These are phyloP conservation scores for Pseudocercospora ulei DNA, from an alignment of 2,329 filamentous ascomycete species.

Conservation along the genomic window DNA sequence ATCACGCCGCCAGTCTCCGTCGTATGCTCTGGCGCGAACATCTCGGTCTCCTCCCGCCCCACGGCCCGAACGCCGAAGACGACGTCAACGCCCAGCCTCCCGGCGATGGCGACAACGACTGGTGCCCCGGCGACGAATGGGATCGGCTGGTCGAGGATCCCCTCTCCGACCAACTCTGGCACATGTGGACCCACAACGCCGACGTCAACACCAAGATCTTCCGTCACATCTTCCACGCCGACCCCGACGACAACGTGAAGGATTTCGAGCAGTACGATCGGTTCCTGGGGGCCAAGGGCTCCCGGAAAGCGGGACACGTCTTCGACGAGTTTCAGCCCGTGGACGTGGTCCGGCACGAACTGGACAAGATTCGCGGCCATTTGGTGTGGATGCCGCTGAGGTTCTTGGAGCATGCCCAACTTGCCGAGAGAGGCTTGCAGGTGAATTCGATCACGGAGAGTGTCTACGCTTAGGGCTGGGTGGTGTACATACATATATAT, in stretches of 20 bases:
- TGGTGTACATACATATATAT: too few relatives aligned
- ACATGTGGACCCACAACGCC: constrained; percentile 60
- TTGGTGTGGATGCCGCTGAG: constrained; percentile 91
- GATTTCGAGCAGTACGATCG: constrained; percentile 82
- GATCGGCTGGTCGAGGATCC: constrained; percentile 53
- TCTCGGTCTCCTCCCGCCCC: constrained; percentile 67
- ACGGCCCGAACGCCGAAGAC: constrained; percentile 55
- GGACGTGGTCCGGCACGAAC: constrained; percentile 60
- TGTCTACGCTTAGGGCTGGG: constrained; percentile 62
- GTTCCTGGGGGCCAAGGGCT: constrained; percentile 55
- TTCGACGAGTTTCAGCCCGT: constrained; percentile 69
- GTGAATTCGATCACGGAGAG: constrained; percentile 82
- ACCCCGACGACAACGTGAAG: constrained; percentile 82
- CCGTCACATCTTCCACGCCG: constrained; percentile 71
- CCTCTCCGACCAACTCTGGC: constrained; percentile 48
- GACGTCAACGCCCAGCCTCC: constrained; percentile 71
- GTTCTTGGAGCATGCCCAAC: constrained; percentile 71
- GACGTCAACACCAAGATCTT: constrained; percentile 64
- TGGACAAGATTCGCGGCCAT: constrained; percentile 70
- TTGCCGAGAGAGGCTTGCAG: constrained; percentile 81
- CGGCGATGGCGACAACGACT: constrained; percentile 58
- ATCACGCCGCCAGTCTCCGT: constrained; percentile 70
- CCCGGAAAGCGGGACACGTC: constrained; percentile 67
- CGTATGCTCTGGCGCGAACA: constrained; percentile 85
- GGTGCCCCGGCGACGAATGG: constrained; percentile 59